phyloP scores from a whole-genome alignment of 257 asterid species.

The Solanum appendiculatum region DNA sequence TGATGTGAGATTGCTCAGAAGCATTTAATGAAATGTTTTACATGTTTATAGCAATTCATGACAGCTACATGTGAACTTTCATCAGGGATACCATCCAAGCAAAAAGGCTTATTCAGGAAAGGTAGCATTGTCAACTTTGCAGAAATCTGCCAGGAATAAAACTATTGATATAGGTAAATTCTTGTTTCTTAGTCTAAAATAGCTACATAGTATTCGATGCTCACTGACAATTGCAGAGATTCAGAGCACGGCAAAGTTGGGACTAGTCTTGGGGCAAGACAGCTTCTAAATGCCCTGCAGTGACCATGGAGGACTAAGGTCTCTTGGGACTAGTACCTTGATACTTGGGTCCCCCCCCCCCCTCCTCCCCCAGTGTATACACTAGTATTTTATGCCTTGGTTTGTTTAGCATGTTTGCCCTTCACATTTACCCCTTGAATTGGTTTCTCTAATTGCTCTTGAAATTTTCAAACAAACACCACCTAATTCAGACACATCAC shows the following conservation, averaged over 20 bases:
- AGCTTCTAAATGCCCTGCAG: background rate
- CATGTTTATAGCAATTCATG: background rate
- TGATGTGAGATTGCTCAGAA: slow-evolving; percentile 18
- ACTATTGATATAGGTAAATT: slow-evolving; percentile 62
- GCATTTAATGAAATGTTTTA: background rate
- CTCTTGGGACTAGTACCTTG: background rate
- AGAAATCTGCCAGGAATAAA: slow-evolving; percentile 70
- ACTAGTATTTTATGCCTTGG: background rate
- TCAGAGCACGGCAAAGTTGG: background rate
- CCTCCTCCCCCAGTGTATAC: background rate
- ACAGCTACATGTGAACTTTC: background rate
- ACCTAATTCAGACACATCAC: background rate
- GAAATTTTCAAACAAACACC: background rate
- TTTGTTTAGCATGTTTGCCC: background rate
- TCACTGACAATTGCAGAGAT: background rate
- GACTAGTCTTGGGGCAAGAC: background rate
- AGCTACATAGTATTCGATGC: background rate
- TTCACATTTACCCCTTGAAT: background rate
- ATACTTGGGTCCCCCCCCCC: background rate
- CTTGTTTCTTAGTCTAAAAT: background rate
- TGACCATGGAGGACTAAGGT: background rate
- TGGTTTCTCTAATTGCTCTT: background rate
- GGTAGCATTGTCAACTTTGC: slow-evolving; percentile 57
- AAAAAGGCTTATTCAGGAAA: slow-evolving; percentile 77
- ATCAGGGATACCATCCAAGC: slow-evolving; percentile 61